Evolutionary conservation across 164 flowering plant species (phyloP), one percentile per base, ranked within the genome.

Genomic region (Euptelea pleiosperma): DNA sequence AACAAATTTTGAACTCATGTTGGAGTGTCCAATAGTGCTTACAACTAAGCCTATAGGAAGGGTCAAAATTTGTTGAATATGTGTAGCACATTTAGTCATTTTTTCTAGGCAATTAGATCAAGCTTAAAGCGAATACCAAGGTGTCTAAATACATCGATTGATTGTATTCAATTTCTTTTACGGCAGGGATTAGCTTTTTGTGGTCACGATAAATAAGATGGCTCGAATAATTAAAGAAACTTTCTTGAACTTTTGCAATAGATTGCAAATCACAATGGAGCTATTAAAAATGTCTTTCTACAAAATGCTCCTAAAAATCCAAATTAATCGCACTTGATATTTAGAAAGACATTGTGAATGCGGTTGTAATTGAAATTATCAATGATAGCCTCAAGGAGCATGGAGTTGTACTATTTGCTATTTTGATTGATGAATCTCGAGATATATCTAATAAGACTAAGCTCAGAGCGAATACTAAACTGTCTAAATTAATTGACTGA

Each of bases 371-470:
- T 30, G 22, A 29, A 19, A 43, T 7, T 16, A 21, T 15, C 0
- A 58, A 47, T 2, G 26, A 18, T 15, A 62, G 66, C 39, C 4
- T 62, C 7, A 18, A 21, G 6, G 67, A 66, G 7, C 4, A 57
- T 12, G 44, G 48, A 18, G n/a, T n/a, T n/a, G n/a, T n/a, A 11
- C 14, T 50, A 29, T 50, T 50, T 50, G 7, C 55, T 6, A 50
- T 50, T 31, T 11, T 28, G 2, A 5, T 29, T 28, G 37, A 24
- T 39, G 26, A 46, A 1, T 33, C 40, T 28, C 42, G 37, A 36
- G 69, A 63, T 64, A 11, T 49, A 3, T 72, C 72, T 9, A 4
- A 40, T 40, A 3, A 40, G 4, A 11, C 4, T 11, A 4, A n/a
- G 3, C 4, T 40, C 2, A 40, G 11, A 40, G 2, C 7, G 11